Conservation (phyloP, 1,139 yeast species). For the Suhomyces maxii region DNA sequence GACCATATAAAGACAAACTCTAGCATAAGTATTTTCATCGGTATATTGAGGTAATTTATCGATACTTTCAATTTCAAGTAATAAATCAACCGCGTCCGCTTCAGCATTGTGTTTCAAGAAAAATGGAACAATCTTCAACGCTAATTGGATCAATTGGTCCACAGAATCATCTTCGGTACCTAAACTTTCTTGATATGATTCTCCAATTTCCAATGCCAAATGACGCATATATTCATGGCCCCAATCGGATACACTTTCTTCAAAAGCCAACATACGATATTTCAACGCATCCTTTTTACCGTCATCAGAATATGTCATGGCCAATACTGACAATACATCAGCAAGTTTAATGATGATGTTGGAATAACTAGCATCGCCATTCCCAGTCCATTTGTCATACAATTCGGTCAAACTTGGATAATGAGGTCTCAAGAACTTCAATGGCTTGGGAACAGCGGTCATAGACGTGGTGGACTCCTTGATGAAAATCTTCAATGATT, state of each 20-base stretch:
- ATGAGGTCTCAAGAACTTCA: conserved; percentile 90
- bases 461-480: conserved; percentile 94
- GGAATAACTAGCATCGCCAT: conserved; percentile 19
- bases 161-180: conserved; percentile 52
- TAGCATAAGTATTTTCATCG: conserved; percentile 77
- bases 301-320: conserved; percentile 91
- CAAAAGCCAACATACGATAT: conserved; percentile 70
- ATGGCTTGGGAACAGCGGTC: conserved; percentile 99
- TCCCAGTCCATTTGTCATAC: conserved; percentile 66
- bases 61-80: conserved; percentile 84
- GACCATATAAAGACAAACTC: conserved; percentile 93
- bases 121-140: conserved; percentile 81
- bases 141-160: conserved; percentile 57
- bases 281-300: conserved; percentile 79
- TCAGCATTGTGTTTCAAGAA: conserved; percentile 95
- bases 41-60: conserved; percentile 81
- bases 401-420: conserved; percentile 65
- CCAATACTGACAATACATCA: conserved; percentile 87
- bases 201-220: conserved; percentile 91
- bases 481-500: conserved; percentile 71
- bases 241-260: conserved; percentile 77
- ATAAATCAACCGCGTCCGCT: conserved; percentile 94
- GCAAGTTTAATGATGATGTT: conserved; percentile 45
- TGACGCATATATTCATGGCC: conserved; percentile 98
- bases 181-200: conserved; percentile 67